Evolutionary conservation across 352 stramenopile genomes (phyloP).

Genomic region (Globisporangium spiculum): DNA sequence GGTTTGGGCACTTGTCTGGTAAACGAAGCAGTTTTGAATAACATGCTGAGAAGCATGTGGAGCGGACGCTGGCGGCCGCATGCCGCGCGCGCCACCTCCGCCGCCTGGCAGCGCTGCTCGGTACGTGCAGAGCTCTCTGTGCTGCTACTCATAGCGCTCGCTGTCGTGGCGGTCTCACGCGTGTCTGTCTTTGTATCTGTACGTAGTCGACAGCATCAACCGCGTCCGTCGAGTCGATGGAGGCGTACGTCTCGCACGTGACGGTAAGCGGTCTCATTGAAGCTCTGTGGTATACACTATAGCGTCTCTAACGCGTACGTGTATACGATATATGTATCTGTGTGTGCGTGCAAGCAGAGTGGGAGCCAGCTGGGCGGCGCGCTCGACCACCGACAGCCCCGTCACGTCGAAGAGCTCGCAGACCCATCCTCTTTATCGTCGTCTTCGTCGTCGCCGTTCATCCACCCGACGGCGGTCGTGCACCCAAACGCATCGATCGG

Average conservation of each 20-base stretch:
- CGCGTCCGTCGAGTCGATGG: constrained; percentile 39
- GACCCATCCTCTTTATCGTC: neutral
- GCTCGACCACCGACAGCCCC: constrained; percentile 7
- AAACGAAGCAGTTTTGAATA: neutral
- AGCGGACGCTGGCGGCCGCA: constrained; percentile 9
- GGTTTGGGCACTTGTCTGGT: neutral
- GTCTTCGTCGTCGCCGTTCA: constrained; percentile 15
- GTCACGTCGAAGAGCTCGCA: constrained; percentile 7
- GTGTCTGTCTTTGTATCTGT: neutral
- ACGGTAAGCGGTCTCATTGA: constrained; percentile 15
- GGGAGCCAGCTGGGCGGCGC: constrained; percentile 4
- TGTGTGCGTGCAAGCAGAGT: neutral
- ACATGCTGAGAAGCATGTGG: constrained; percentile 1
- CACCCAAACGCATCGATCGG: constrained; percentile 59
- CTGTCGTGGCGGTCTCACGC: neutral
- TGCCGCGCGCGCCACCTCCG: constrained; percentile 4
- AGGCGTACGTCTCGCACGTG: constrained; percentile 53
- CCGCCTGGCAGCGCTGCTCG: constrained; percentile 4
- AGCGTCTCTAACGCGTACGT: too few relatives aligned
- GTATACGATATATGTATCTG: neutral
- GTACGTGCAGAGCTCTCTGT: neutral
- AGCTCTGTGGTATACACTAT: too few relatives aligned
- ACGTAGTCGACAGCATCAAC: constrained; percentile 14
- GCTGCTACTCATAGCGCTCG: too few relatives aligned
- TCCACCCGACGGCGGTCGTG: constrained; percentile 72